Conservation (phyloP, 2,329 filamentous ascomycete species). For the Colletotrichum viniferum region DNA sequence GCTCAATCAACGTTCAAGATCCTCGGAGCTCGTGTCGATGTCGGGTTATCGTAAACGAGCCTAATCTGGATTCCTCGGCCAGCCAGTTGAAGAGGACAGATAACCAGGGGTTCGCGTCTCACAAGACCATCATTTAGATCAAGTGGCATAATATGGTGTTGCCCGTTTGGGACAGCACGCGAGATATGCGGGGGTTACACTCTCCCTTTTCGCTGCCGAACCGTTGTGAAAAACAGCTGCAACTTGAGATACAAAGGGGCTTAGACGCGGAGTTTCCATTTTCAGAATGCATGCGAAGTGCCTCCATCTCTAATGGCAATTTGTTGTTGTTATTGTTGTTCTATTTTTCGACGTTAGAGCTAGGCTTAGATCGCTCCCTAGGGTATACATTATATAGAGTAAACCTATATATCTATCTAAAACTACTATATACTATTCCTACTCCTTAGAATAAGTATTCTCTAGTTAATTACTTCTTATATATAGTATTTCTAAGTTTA, state of each 20-base stretch:
- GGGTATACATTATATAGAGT: too few relatives aligned
- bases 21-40: not conserved
- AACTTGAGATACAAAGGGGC: not conserved
- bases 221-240: not conserved
- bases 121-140: not conserved
- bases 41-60: not conserved
- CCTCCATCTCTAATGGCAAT: not conserved
- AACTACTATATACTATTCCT: too few relatives aligned
- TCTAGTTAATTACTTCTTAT: too few relatives aligned
- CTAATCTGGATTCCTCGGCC: not conserved
- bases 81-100: not conserved
- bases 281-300: not conserved
- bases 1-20: not conserved
- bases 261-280: not conserved
- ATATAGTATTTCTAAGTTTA: too few relatives aligned
- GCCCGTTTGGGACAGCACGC: not conserved
- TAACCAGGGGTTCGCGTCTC: not conserved
- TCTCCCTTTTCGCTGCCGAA: not conserved
- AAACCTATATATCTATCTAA: too few relatives aligned
- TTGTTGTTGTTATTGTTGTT: too few relatives aligned
- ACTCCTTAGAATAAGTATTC: too few relatives aligned
- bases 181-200: not conserved
- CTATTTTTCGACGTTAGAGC: too few relatives aligned
- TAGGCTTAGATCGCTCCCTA: too few relatives aligned
- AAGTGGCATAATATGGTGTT: not conserved